These are phyloP conservation scores for Cucurbita maxima DNA, from an alignment of 306 rosid genomes.

Conservation along the genomic window DNA sequence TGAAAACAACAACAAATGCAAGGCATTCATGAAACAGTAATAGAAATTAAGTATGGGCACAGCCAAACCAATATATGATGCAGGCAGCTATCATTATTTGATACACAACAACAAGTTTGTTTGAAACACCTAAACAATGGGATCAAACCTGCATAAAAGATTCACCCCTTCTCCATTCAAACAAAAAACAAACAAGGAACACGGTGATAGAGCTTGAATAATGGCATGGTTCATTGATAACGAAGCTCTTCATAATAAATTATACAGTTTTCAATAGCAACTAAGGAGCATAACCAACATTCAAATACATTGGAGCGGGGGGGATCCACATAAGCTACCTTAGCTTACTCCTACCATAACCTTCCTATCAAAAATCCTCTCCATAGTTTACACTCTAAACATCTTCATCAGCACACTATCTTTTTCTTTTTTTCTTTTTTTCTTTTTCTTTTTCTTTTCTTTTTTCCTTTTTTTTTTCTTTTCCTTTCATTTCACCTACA, in stretches of 20 bases:
- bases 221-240: not conserved
- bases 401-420: constrained; percentile 40
- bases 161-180: not conserved
- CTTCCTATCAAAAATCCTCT: constrained; percentile 20
- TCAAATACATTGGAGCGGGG: not conserved
- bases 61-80: not conserved
- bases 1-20: not conserved
- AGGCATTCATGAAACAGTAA: not conserved
- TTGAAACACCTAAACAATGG: not conserved
- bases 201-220: not conserved
- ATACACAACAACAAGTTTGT: not conserved
- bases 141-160: not conserved
- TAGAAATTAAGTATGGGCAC: not conserved
- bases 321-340: not conserved
- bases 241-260: not conserved
- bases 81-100: not conserved
- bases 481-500: constrained; percentile 12
- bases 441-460: too few relatives aligned
- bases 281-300: not conserved
- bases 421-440: constrained; percentile 4
- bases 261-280: not conserved
- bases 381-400: constrained; percentile 14
- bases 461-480: not conserved
- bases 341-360: constrained; percentile 8
- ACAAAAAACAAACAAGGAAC: not conserved